Evolutionary conservation across 2,329 filamentous ascomycete species (phyloP), one percentile per base, ranked within the genome.

Genomic region (Cladosporium austrohemisphaericum): DNA sequence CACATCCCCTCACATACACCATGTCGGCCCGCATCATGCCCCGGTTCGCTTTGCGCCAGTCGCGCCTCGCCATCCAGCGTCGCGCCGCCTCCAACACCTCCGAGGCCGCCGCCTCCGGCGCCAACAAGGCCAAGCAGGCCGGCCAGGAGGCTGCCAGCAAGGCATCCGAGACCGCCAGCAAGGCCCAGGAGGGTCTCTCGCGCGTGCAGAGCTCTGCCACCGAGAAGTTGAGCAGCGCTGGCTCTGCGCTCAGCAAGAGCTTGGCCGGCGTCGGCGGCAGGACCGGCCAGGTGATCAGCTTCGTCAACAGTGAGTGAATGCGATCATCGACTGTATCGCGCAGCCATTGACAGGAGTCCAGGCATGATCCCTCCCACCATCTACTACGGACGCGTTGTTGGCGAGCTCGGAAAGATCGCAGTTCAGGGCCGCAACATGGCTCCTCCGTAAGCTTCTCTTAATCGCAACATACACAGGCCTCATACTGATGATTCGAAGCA

Each of bases 341-440:
- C 14, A 43, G 19, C 20, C 37, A 22, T 28, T 40, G 43, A 19
- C 33, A 28, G 40, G 13, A 31, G 52, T 45, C 55, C 67, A 96
- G 92, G 84, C 71, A 79, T 93, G 76, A 81, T 91, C 60, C 93
- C 93, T 61, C 84, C 84, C 55, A 85, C 90, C 57, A 68, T 94
- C 68, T 96, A 96, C 82, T 98, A 97, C 79, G 84, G 85, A 65
- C 87, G 84, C 70, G 92, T 97, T 67, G 86, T 79, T 63, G 75
- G 91, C 57, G 93, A 98, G 78, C 78, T 97, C 53, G 80, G 80
- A 68, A 95, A 88, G 80, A 79, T 96, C 60, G 82, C 97, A 60
- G 89, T 90, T 77, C 81, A 83, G 64, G 84, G 83, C 70, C 90
- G 92, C 74, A 88, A 86, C 76, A 96, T 98, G 90, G 77, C 79